Base-by-base conservation (phyloP, 148 eudicot genomes). In the Linanthus parryae region DNA sequence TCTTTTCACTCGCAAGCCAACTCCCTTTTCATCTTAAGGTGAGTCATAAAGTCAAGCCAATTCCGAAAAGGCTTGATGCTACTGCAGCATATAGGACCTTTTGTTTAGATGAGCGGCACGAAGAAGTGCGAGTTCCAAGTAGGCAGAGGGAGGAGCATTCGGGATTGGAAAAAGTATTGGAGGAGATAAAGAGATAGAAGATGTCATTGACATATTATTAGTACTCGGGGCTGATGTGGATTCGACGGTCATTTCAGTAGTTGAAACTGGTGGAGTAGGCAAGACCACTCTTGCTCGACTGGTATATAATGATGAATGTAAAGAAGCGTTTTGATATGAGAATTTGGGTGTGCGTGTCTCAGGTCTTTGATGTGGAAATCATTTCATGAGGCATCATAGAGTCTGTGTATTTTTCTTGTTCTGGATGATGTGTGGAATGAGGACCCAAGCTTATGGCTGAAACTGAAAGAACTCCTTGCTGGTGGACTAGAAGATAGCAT, bases 391-490 rank as follows among this genome's bases (percentile, higher is more conserved):
- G 21, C 7, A 42, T 42, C 25, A 7, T 42, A 20, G 25, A 8
- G 8, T n/a, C n/a, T n/a, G 13, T 3, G 21, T 6, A 42, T 18
- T 42, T 42, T 13, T 18, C 12, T 2, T 12, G 11, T 18, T 2
- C 21, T 42, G 0, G 46, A 42, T 19, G 46, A 42, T 42, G 24
- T 42, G 24, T 42, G 46, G 46, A 42, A 42, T 42, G 46, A 18
- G 0, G 23, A 8, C 2, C 24, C 12, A 8, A 5, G 21, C 9
- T 1, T 0, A 19, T 42, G 46, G 46, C 0, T 18, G 3, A 20
- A 19, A 42, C 11, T 42, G 24, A 3, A 12, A 10, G 14, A 20
- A 0, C 14, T 42, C 0, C 8, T 42, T 7, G 21, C 8, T 3
- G 25, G 46, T 20, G 46, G 46, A 5, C 10, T 25, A 1, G 21